phyloP scores from a whole-genome alignment of 768 basidiomycete species.

The Pisolithus microcarpus region DNA sequence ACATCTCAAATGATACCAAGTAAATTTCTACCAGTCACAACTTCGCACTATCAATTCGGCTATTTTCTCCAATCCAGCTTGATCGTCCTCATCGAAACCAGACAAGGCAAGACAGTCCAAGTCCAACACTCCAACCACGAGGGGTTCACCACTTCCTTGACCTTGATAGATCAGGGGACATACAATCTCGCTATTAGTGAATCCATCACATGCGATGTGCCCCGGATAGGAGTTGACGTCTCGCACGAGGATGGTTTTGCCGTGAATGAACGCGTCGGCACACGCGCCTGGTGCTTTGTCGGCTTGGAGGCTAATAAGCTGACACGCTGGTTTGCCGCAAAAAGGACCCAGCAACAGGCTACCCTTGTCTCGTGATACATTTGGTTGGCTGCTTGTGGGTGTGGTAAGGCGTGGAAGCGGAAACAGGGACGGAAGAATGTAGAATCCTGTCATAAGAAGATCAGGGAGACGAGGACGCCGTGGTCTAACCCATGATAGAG shows the following conservation, averaged over 20 bases:
- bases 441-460: conserved; percentile 60
- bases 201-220: conserved; percentile 91
- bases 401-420: conserved; percentile 35
- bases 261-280: conserved; percentile 62
- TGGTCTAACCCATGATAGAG: conserved; percentile 1
- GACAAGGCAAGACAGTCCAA: conserved; percentile 69
- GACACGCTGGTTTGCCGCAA: conserved; percentile 88
- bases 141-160: conserved; percentile 23
- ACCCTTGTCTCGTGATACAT: conserved; percentile 6
- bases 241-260: conserved; percentile 55
- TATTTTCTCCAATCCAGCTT: conserved; percentile 68
- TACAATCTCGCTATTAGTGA: conserved; percentile 88
- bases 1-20: conserved; percentile 7
- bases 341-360: conserved; percentile 72
- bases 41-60: conserved; percentile 52
- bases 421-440: conserved; percentile 61
- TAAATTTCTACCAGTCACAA: conserved; percentile 53
- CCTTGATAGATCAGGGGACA: conserved; percentile 54
- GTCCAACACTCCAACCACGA: conserved; percentile 63
- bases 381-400: conserved; percentile 9
- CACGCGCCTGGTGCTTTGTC: conserved; percentile 72
- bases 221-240: conserved; percentile 81
- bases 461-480: not conserved
- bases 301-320: conserved; percentile 57
- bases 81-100: conserved; percentile 76